Evolutionary conservation across 2,329 filamentous ascomycete genomes (phyloP).

Genomic region (Ceratocystis papillata): DNA sequence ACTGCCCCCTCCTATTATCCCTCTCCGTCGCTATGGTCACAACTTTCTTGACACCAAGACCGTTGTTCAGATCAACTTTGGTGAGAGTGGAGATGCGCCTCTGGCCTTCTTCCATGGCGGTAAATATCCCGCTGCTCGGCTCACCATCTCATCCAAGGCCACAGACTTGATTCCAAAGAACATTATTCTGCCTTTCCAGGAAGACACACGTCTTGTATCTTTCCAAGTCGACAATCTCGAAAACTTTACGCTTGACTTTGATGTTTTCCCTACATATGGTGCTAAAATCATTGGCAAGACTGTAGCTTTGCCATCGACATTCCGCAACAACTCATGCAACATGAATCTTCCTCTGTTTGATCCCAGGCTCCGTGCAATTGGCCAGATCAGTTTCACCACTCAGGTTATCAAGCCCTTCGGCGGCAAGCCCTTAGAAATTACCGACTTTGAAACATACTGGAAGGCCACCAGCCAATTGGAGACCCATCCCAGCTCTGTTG

Average conservation of each 20-base stretch:
- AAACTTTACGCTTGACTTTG: constrained; percentile 88
- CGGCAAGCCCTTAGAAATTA: constrained; percentile 86
- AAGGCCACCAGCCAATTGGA: constrained; percentile 90
- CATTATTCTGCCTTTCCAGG: constrained; percentile 87
- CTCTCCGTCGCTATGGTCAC: constrained; percentile 85
- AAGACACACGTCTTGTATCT: constrained; percentile 84
- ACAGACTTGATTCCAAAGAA: constrained; percentile 96
- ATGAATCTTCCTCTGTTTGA: constrained; percentile 89
- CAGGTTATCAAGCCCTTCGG: constrained; percentile 95
- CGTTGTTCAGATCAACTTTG: constrained; percentile 82
- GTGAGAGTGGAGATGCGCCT: constrained; percentile 57
- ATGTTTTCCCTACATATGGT: constrained; percentile 94
- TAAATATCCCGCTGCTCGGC: constrained; percentile 86
- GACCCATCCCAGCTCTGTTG: constrained; percentile 65
- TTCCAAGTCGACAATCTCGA: constrained; percentile 94
- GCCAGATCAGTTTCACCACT: constrained; percentile 85
- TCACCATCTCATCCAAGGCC: constrained; percentile 93
- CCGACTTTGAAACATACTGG: constrained; percentile 98
- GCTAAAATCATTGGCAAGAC: constrained; percentile 96
- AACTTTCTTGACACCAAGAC: constrained; percentile 98
- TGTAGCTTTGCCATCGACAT: constrained; percentile 78
- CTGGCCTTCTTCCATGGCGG: constrained; percentile 94
- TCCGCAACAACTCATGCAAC: constrained; percentile 53
- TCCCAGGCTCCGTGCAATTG: constrained; percentile 79
- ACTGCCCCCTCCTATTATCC: constrained; percentile 90